A percentile compares a stretch with the other conserved stretches of the same genome.
These are phyloP conservation scores for Gloeopeniophorella convolvens DNA, from an alignment of 768 basidiomycete genomes.

Conservation along the genomic window DNA sequence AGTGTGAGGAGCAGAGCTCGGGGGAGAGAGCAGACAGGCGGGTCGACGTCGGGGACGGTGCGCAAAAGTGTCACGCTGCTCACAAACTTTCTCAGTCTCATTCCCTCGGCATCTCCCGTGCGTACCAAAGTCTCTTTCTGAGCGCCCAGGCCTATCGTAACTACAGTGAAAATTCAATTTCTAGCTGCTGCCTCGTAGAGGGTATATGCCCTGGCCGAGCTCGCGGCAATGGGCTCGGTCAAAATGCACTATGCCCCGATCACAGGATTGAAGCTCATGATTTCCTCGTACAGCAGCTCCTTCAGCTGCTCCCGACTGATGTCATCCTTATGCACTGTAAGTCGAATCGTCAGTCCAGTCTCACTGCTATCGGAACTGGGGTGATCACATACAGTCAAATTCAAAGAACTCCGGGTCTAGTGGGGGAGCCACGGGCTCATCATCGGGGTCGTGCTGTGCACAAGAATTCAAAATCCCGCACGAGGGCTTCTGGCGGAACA, in stretches of 20 bases:
- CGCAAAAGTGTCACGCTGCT: constrained; percentile 8
- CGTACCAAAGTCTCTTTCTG: no score
- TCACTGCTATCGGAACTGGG: no score
- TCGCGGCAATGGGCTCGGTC: no score
- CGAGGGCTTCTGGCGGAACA: not conserved
- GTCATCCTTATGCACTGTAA: constrained; percentile 88
- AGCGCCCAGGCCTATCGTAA: not conserved
- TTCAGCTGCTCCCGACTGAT: constrained; percentile 95
- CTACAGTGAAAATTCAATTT: not conserved
- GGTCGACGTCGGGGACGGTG: constrained; percentile 9
- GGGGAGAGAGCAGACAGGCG: not conserved
- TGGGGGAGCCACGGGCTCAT: constrained; percentile 94
- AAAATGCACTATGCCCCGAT: constrained; percentile 35
- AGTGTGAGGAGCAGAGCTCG: not conserved
- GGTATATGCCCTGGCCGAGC: no score
- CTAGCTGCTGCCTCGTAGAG: not conserved
- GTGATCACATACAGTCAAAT: constrained; percentile 69
- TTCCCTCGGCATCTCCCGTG: constrained; percentile 18
- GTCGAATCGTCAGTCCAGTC: no score
- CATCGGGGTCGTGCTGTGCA: constrained; percentile 83
- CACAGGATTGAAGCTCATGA: constrained; percentile 78
- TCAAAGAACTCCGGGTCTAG: constrained; percentile 96
- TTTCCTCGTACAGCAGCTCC: constrained; percentile 89
- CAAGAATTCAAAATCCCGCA: not conserved
- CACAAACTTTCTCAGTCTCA: constrained; percentile 11